Percentiles rank a stretch among this genome's conserved stretches.
These are phyloP conservation scores for Sugiyamaella qingdaonensis DNA, from an alignment of 805 yeast species.

Conservation along the genomic window DNA sequence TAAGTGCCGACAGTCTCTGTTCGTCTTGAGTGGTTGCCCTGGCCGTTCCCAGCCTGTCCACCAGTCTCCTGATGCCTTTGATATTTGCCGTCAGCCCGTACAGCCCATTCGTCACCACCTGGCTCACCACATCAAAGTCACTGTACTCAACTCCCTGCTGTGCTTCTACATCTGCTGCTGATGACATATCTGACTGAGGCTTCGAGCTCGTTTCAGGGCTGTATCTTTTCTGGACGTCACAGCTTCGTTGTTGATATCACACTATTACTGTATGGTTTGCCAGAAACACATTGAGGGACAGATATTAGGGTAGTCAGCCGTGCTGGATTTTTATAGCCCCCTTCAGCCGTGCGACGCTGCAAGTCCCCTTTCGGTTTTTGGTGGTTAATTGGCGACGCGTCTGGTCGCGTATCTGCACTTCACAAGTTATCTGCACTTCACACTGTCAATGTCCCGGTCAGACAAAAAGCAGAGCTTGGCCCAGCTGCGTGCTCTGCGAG, in stretches of 20 bases:
- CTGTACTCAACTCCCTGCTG: conserved; percentile 2
- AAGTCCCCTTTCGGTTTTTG: neutral
- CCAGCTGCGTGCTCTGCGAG: conserved; percentile 7
- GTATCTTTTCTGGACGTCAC: neutral
- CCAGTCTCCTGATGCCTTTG: conserved; percentile 13
- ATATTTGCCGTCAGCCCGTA: conserved; percentile 15
- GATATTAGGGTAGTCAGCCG: neutral
- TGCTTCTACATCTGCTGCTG: conserved; percentile 1
- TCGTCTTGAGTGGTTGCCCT: conserved; percentile 7
- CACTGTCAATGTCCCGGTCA: neutral
- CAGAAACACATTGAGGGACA: neutral
- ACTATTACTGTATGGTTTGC: neutral
- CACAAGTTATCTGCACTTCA: neutral
- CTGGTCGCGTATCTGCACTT: neutral
- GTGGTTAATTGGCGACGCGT: neutral
- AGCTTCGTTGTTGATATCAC: neutral
- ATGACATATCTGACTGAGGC: neutral
- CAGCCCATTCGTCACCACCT: conserved; percentile 16
- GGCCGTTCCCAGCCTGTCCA: conserved; percentile 8
- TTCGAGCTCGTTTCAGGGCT: neutral
- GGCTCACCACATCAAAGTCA: conserved; percentile 15
- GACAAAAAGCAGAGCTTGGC: neutral
- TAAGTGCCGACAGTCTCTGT: conserved; percentile 14
- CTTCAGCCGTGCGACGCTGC: conserved; percentile 1
- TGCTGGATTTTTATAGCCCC: neutral